A percentile compares a stretch with the other conserved stretches of the same genome.
Conservation (phyloP, 108 stramenopile genomes). For the Pseudonitzschia pungens region DNA sequence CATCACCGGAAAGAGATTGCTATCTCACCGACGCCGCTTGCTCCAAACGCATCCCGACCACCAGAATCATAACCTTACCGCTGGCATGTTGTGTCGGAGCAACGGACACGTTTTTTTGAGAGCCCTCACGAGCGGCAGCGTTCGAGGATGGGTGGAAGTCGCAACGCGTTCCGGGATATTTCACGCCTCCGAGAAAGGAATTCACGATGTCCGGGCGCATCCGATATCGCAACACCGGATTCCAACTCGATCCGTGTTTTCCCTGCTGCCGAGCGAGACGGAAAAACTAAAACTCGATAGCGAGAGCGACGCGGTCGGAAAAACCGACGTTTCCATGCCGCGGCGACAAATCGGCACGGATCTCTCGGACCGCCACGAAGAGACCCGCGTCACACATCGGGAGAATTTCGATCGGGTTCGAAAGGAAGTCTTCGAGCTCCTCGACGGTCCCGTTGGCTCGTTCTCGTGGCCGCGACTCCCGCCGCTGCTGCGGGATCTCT, state of each 20-base stretch:
- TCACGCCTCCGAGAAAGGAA: neutral
- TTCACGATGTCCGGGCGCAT: neutral
- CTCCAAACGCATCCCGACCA: neutral
- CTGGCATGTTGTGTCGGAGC: neutral
- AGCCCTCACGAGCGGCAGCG: neutral
- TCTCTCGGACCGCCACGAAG: neutral
- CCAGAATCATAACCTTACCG: neutral
- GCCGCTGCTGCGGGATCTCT: neutral
- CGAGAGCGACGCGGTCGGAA: conserved; percentile 5
- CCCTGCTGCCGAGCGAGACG: neutral
- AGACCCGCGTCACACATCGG: neutral
- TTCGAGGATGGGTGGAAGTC: neutral
- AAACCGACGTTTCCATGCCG: conserved; percentile 14
- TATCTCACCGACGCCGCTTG: neutral
- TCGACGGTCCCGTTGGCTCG: conserved; percentile 23
- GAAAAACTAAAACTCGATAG: neutral
- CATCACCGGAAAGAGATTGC: neutral
- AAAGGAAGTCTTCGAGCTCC: conserved; percentile 1
- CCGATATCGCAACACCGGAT: neutral
- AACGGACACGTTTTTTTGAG: neutral
- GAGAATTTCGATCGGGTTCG: neutral
- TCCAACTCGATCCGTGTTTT: conserved; percentile 2
- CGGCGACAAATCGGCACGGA: conserved; percentile 4
- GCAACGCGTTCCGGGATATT: neutral
- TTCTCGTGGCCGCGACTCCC: conserved; percentile 15